A percentile compares a stretch with the other conserved stretches of the same genome.
phyloP scores from a whole-genome alignment of 805 yeast genomes.

The Tetrapisispora fleetii region DNA sequence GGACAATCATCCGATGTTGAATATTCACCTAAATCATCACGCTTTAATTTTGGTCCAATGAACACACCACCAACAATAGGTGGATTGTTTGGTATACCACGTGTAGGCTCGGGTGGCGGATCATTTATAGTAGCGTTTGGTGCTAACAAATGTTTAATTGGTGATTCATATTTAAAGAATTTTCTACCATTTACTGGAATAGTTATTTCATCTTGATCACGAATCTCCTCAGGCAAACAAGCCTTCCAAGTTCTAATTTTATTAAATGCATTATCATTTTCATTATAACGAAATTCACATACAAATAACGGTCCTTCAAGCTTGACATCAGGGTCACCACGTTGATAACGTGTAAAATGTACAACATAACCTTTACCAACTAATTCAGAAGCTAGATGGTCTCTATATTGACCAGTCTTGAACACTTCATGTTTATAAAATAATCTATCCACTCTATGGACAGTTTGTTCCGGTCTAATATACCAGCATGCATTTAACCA shows the following conservation, averaged over 20 bases:
- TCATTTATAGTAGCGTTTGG: constrained; percentile 62
- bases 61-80: constrained; percentile 92
- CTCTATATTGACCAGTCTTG: constrained; percentile 93
- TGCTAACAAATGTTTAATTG: constrained; percentile 68
- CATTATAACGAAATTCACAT: constrained; percentile 92
- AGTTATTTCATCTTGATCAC: constrained; percentile 73
- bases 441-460: constrained; percentile 80
- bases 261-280: constrained; percentile 80
- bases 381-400: constrained; percentile 80
- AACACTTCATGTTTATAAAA: constrained; percentile 93
- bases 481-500: constrained; percentile 97
- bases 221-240: constrained; percentile 91
- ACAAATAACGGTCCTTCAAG: constrained; percentile 78
- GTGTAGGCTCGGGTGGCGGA: constrained; percentile 73
- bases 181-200: constrained; percentile 62
- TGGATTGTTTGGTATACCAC: constrained; percentile 79
- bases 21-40: constrained; percentile 78
- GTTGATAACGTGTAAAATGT: constrained; percentile 86
- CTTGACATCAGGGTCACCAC: constrained; percentile 84
- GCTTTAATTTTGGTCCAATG: constrained; percentile 58
- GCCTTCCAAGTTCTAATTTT: constrained; percentile 98
- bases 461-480: constrained; percentile 95
- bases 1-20: constrained; percentile 40
- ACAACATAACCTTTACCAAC: constrained; percentile 91
- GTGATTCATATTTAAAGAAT: constrained; percentile 69